Evolutionary conservation across 1,284 basidiomycete species (phyloP).

Genomic region (Pseudozyma sp.): DNA sequence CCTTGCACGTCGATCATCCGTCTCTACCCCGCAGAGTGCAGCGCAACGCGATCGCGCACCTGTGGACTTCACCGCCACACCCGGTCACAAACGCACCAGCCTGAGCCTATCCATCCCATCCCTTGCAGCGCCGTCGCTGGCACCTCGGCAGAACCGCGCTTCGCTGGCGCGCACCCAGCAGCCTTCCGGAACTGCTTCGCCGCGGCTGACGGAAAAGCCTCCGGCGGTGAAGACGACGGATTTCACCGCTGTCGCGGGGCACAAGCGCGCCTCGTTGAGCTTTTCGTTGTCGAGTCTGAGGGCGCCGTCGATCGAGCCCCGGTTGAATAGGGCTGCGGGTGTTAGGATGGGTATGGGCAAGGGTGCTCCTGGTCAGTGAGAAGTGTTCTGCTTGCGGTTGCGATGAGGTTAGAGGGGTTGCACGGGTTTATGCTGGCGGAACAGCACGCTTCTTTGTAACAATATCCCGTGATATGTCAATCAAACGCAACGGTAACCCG

Average conservation of each 20-base stretch:
- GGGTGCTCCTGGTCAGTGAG: neutral
- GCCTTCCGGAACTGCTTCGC: neutral
- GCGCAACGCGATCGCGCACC: slow-evolving; percentile 23
- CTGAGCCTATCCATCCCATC: slow-evolving; percentile 33
- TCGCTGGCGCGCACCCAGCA: slow-evolving; percentile 20
- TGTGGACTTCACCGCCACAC: slow-evolving; percentile 42
- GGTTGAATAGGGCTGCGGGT: slow-evolving; percentile 20
- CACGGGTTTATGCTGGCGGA: no score
- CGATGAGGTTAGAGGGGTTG: no score
- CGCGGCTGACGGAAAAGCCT: neutral
- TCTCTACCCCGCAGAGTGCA: slow-evolving; percentile 29
- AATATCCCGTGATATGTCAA: no score
- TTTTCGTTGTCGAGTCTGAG: slow-evolving; percentile 10
- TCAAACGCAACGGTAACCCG: no score
- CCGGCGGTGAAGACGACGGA: neutral
- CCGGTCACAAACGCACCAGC: slow-evolving; percentile 52
- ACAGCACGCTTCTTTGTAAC: no score
- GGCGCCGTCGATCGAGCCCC: slow-evolving; percentile 9
- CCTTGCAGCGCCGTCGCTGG: slow-evolving; percentile 32
- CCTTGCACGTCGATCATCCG: neutral
- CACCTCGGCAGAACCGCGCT: slow-evolving; percentile 42
- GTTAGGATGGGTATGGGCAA: slow-evolving; percentile 7
- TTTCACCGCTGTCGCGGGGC: slow-evolving; percentile 1
- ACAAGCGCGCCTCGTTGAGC: slow-evolving; percentile 8
- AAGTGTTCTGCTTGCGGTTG: no score